These are phyloP conservation scores for Tetracladium marchalianum DNA, from an alignment of 495 filamentous ascomycete genomes.

Conservation along the genomic window DNA sequence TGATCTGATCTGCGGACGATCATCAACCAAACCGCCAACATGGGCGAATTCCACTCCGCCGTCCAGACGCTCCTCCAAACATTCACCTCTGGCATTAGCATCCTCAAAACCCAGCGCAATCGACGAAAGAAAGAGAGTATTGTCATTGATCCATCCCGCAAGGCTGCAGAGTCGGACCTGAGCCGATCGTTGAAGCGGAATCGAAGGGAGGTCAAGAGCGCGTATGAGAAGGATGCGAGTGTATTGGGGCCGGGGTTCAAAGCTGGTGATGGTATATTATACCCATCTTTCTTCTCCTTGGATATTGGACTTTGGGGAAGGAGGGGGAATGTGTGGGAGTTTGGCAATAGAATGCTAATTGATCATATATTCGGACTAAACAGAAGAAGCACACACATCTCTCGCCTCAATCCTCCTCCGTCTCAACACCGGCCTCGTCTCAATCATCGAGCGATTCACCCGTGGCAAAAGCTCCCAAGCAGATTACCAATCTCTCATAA, in stretches of 20 bases:
- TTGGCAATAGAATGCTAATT: too few species aligned
- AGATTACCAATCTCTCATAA: conserved; percentile 17
- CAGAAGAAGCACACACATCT: conserved; percentile 17
- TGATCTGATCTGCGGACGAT: too few species aligned
- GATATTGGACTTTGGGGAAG: too few species aligned
- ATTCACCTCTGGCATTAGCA: conserved; percentile 11
- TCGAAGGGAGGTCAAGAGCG: conserved; percentile 11
- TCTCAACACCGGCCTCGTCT: conserved; percentile 19
- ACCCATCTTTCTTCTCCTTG: too few species aligned
- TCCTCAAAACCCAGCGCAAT: conserved; percentile 11
- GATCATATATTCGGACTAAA: neutral
- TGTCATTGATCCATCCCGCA: conserved; percentile 1
- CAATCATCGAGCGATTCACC: conserved; percentile 15
- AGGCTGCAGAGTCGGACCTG: conserved; percentile 8
- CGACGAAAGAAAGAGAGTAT: conserved; percentile 2
- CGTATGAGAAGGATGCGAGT: conserved; percentile 8
- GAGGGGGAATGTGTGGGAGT: neutral
- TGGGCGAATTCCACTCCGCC: conserved; percentile 18
- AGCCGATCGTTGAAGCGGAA: conserved; percentile 13
- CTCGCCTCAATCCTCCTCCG: conserved; percentile 17
- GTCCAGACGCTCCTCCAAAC: conserved; percentile 13
- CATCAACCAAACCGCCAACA: neutral
- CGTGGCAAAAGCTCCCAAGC: conserved; percentile 11
- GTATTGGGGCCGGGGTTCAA: conserved; percentile 13
- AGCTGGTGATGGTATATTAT: conserved; percentile 17